Conservation (phyloP, 208 protist genomes). For the Leishmania braziliensis region DNA sequence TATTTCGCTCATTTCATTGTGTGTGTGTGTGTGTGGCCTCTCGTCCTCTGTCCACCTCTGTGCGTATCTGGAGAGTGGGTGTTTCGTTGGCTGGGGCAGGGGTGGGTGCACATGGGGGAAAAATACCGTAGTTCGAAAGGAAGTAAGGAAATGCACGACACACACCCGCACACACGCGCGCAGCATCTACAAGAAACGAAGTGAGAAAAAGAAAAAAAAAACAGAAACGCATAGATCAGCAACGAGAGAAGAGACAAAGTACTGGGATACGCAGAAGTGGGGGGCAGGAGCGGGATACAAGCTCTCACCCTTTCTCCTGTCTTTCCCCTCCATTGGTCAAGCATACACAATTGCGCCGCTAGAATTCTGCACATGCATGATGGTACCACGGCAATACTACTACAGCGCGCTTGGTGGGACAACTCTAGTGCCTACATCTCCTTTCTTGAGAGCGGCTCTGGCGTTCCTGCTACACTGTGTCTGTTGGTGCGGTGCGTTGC, state of each 20-base stretch:
- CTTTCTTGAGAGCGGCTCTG: neutral
- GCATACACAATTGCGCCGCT: neutral
- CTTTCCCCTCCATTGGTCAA: neutral
- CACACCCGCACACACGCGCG: neutral
- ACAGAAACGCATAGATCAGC: slow-evolving; percentile 2
- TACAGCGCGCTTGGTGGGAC: neutral
- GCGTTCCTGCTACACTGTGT: neutral
- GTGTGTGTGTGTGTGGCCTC: neutral
- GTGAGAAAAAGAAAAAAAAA: neutral
- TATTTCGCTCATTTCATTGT: neutral
- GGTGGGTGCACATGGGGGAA: neutral
- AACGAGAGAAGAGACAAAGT: neutral
- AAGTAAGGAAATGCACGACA: neutral
- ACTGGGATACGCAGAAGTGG: neutral
- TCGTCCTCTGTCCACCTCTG: neutral
- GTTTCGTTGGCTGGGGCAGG: neutral
- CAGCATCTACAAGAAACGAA: neutral
- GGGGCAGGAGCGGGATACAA: neutral
- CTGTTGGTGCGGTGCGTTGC: neutral
- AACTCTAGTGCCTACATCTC: neutral
- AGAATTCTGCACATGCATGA: neutral
- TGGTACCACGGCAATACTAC: neutral
- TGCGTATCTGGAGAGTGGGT: neutral
- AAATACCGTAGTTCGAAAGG: neutral
- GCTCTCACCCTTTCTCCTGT: neutral